Conservation (phyloP, 2,329 filamentous ascomycete genomes). For the Colletotrichum zoysiae region DNA sequence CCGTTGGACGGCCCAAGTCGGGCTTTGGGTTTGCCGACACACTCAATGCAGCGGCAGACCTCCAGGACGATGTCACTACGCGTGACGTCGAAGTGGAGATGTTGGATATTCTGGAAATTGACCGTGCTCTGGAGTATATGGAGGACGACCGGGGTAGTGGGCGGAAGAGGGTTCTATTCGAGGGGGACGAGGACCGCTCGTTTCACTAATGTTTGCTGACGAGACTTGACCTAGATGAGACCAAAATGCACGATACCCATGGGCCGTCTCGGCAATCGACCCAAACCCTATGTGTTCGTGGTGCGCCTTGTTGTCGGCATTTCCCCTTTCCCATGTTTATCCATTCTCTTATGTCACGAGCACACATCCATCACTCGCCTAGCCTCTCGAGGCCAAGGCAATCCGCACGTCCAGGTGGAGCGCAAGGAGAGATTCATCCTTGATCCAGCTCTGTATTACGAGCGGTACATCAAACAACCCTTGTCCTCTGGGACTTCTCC, state of each 20-base stretch:
- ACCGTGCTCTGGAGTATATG: conserved; percentile 69
- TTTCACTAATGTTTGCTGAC: conserved; percentile 36
- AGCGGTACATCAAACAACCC: conserved; percentile 70
- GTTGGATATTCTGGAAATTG: conserved; percentile 75
- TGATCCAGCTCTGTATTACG: conserved; percentile 80
- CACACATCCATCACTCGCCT: conserved; percentile 4
- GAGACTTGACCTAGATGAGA: conserved; percentile 34
- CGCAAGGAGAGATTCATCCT: conserved; percentile 81
- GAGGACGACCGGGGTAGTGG: conserved; percentile 62
- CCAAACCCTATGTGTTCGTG: background rate
- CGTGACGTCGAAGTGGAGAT: conserved; percentile 71
- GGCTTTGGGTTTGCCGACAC: conserved; percentile 66
- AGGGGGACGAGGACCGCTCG: conserved; percentile 48
- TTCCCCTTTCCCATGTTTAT: conserved; percentile 13
- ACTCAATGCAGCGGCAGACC: conserved; percentile 66
- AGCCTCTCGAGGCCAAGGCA: conserved; percentile 19
- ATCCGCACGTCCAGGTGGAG: conserved; percentile 81
- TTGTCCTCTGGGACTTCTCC: conserved; percentile 33
- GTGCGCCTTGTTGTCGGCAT: conserved; percentile 32
- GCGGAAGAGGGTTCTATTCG: conserved; percentile 66
- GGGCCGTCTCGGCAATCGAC: conserved; percentile 19
- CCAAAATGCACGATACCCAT: conserved; percentile 56
- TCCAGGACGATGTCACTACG: conserved; percentile 60
- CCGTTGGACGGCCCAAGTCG: conserved; percentile 49
- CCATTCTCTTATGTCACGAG: conserved; percentile 16